A percentile compares a stretch with the other conserved stretches of the same genome.
Evolutionary conservation across 345 rosid species (phyloP).

Genomic region (Eucalyptus guilfoylei): DNA sequence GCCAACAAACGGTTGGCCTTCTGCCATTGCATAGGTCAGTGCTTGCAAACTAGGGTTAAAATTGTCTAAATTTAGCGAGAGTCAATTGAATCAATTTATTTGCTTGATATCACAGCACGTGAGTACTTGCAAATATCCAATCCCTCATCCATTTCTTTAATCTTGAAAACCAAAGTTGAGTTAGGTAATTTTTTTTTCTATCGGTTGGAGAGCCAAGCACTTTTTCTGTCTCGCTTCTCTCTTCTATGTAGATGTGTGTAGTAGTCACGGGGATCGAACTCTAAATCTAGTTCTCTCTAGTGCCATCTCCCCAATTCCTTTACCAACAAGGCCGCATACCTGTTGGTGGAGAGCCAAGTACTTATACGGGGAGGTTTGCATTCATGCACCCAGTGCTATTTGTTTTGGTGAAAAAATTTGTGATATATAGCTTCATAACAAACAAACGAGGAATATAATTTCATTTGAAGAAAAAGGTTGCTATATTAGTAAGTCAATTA

Average conservation of each 20-base stretch:
- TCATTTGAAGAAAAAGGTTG: neutral
- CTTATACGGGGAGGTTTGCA: neutral
- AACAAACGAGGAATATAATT: no score
- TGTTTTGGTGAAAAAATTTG: neutral
- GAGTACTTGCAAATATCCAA: neutral
- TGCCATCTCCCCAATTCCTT: neutral
- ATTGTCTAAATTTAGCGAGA: neutral
- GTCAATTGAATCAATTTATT: neutral
- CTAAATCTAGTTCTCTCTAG: neutral
- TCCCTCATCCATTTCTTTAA: neutral
- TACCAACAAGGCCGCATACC: neutral
- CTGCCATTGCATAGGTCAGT: neutral
- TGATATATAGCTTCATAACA: neutral
- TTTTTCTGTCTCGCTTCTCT: no score
- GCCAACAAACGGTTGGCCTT: neutral
- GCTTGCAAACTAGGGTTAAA: neutral
- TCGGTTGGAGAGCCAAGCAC: neutral
- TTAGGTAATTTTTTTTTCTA: neutral
- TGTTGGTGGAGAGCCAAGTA: neutral
- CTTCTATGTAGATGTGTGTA: neutral
- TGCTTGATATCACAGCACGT: fast-evolving
- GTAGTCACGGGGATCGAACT: neutral
- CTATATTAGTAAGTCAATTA: neutral
- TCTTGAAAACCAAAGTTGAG: neutral
- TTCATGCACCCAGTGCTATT: neutral